Evolutionary conservation across 768 basidiomycete species (phyloP).

Genomic region (Hericium rajendrae): DNA sequence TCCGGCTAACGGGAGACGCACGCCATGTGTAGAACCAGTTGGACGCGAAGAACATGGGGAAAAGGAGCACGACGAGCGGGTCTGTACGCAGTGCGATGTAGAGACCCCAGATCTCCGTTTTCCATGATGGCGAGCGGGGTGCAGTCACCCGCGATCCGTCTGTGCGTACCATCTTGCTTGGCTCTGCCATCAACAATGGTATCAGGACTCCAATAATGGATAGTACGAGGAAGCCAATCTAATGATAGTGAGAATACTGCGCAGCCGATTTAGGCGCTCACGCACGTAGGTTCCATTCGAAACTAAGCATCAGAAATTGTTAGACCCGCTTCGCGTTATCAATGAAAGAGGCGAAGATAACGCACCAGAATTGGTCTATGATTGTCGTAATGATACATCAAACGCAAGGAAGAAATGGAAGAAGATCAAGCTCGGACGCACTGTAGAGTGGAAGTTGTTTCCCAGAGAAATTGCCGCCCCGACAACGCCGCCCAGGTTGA

Average conservation of each 20-base stretch:
- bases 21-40: conserved; percentile 88
- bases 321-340: neutral
- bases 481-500: conserved; percentile 75
- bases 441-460: conserved; percentile 54
- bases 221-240: conserved; percentile 72
- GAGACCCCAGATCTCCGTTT: conserved; percentile 62
- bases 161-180: conserved; percentile 60
- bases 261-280: neutral
- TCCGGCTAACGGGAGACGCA: conserved; percentile 23
- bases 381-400: neutral
- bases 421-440: conserved; percentile 21
- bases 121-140: conserved; percentile 68
- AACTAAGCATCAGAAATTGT: conserved; percentile 28
- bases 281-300: conserved; percentile 69
- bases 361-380: conserved; percentile 25
- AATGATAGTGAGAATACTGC: conserved; percentile 1
- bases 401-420: neutral
- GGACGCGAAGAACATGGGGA: conserved; percentile 80
- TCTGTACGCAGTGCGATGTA: conserved; percentile 61
- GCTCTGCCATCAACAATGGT: conserved; percentile 64
- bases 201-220: conserved; percentile 59
- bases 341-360: neutral
- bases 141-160: conserved; percentile 62
- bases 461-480: conserved; percentile 70
- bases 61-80: conserved; percentile 61